Evolutionary conservation across 768 basidiomycete species (phyloP).

Genomic region (Pulveroboletus sp.): DNA sequence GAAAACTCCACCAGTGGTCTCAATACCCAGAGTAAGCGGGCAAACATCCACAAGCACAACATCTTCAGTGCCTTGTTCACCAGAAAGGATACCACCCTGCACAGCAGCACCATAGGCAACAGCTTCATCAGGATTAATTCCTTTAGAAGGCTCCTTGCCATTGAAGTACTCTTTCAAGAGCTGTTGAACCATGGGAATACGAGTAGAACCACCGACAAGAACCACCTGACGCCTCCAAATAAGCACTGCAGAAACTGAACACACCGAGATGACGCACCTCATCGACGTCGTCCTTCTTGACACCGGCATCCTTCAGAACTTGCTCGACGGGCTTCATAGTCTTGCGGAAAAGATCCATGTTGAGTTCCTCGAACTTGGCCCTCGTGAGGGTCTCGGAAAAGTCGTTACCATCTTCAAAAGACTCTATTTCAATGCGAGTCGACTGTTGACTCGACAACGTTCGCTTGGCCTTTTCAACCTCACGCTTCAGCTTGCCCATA

Average conservation of each 20-base stretch:
- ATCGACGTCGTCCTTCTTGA: constrained; percentile 96
- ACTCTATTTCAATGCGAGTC: constrained; percentile 91
- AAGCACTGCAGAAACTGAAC: neutral
- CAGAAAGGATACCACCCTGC: constrained; percentile 96
- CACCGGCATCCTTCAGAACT: constrained; percentile 94
- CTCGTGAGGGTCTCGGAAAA: constrained; percentile 95
- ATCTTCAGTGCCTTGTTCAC: constrained; percentile 85
- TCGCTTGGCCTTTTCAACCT: constrained; percentile 94
- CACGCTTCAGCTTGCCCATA: constrained; percentile 87
- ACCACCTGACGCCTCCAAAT: constrained; percentile 47
- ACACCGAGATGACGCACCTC: constrained; percentile 49
- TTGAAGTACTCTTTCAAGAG: constrained; percentile 97
- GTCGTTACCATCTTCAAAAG: constrained; percentile 94
- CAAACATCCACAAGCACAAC: constrained; percentile 95
- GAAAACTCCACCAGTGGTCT: constrained; percentile 97
- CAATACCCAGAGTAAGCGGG: constrained; percentile 97
- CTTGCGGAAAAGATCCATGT: constrained; percentile 98
- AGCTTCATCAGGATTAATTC: constrained; percentile 99
- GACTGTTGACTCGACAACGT: constrained; percentile 87
- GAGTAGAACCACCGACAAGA: constrained; percentile 95
- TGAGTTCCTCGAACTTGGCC: constrained; percentile 98
- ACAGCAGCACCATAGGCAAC: constrained; percentile 99
- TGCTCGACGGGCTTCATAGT: constrained; percentile 99
- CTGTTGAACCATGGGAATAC: constrained; percentile 99
- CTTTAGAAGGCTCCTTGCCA: constrained; percentile 95